Conservation (phyloP, 768 basidiomycete genomes). For the Suillus spraguei region DNA sequence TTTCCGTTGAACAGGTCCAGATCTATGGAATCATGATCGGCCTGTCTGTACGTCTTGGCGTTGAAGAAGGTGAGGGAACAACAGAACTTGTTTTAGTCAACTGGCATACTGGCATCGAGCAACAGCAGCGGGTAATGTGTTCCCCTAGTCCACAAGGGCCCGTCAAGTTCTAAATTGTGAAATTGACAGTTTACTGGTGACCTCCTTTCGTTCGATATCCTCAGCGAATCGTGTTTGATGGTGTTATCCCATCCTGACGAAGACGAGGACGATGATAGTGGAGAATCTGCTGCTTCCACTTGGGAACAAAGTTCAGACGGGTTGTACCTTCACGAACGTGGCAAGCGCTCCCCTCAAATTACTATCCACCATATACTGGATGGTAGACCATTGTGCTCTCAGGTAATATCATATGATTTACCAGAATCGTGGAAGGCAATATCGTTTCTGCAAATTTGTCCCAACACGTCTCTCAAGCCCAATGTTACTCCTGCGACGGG, state of each 20-base stretch:
- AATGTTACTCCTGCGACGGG: constrained; percentile 39
- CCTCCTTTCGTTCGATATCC: constrained; percentile 33
- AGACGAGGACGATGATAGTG: constrained; percentile 33
- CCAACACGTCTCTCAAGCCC: constrained; percentile 45
- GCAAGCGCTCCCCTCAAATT: constrained; percentile 34
- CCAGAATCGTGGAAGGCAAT: constrained; percentile 51
- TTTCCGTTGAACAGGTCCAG: constrained; percentile 31
- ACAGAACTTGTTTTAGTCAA: constrained; percentile 33
- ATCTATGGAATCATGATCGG: constrained; percentile 30
- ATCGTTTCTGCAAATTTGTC: constrained; percentile 48
- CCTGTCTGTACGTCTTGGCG: constrained; percentile 29
- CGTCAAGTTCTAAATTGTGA: not conserved
- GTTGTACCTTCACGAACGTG: constrained; percentile 32
- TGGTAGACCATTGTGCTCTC: constrained; percentile 12
- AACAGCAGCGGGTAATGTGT: constrained; percentile 3
- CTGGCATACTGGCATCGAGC: constrained; percentile 29
- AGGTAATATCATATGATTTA: constrained; percentile 47
- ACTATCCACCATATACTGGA: constrained; percentile 25
- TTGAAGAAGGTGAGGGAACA: constrained; percentile 35
- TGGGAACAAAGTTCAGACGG: constrained; percentile 35
- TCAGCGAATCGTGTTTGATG: constrained; percentile 28
- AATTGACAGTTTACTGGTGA: constrained; percentile 27
- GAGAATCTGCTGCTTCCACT: constrained; percentile 11
- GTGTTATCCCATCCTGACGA: constrained; percentile 34
- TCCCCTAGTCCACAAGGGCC: not conserved